Percentiles rank a stretch among this genome's conserved stretches.
Conservation (phyloP, 2,329 filamentous ascomycete genomes). For the Diaporthe vaccinii region DNA sequence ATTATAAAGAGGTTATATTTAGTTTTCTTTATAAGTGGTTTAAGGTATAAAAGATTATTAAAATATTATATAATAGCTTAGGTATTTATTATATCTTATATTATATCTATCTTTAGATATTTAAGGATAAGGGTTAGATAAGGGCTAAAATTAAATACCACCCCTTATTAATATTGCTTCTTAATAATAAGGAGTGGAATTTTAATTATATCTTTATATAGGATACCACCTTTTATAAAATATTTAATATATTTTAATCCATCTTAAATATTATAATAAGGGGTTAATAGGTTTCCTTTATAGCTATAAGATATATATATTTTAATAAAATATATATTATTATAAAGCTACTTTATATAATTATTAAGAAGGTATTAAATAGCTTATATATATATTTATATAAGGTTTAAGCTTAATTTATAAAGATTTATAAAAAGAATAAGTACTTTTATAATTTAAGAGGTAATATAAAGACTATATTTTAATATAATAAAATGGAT, state of each 20-base stretch:
- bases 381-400: neutral
- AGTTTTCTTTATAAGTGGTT: neutral
- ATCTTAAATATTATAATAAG: neutral
- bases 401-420: neutral
- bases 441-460: neutral
- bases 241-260: neutral
- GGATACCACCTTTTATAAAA: neutral
- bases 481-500: neutral
- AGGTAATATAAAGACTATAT: neutral
- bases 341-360: neutral
- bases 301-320: neutral
- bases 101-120: neutral
- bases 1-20: neutral
- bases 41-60: neutral
- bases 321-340: neutral
- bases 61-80: neutral
- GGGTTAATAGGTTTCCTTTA: neutral
- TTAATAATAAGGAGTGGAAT: neutral
- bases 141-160: neutral
- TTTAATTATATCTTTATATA: neutral
- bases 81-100: neutral
- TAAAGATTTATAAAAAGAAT: neutral
- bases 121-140: neutral
- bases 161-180: neutral
- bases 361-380: neutral